phyloP scores from a whole-genome alignment of 2,329 filamentous ascomycete species.

The Thyridium curvatum region DNA sequence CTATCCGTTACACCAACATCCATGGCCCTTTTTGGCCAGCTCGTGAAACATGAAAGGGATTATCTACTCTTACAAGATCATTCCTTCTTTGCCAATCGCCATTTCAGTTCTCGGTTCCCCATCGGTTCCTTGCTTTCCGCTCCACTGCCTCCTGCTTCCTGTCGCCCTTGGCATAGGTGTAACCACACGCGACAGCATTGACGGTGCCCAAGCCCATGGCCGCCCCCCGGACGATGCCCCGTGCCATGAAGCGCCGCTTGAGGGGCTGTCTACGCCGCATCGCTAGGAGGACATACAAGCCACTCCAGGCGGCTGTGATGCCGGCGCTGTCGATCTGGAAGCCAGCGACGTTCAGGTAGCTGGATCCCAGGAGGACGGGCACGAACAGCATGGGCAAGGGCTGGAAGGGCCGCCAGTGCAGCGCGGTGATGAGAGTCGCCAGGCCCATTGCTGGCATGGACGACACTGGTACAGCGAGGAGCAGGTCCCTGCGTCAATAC shows the following conservation, averaged over 20 bases:
- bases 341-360: slow-evolving; percentile 54
- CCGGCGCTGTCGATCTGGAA: slow-evolving; percentile 52
- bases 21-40: too few relatives aligned
- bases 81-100: too few relatives aligned
- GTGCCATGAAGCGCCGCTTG: slow-evolving; percentile 33
- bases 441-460: slow-evolving; percentile 49
- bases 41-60: too few relatives aligned
- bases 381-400: slow-evolving; percentile 42
- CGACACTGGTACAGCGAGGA: slow-evolving; percentile 41
- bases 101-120: slow-evolving; percentile 28
- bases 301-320: slow-evolving; percentile 48
- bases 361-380: slow-evolving; percentile 47
- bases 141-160: slow-evolving; percentile 41
- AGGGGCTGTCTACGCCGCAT: slow-evolving; percentile 34
- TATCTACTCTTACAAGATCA: too few relatives aligned
- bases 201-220: slow-evolving; percentile 42
- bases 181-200: slow-evolving; percentile 44
- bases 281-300: slow-evolving; percentile 50
- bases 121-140: slow-evolving; percentile 42
- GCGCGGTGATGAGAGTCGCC: slow-evolving; percentile 48
- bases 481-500: not conserved
- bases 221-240: slow-evolving; percentile 42
- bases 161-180: slow-evolving; percentile 45
- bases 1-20: too few relatives aligned
- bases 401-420: slow-evolving; percentile 49